These are phyloP conservation scores for Gossypium thurberi DNA, from an alignment of 345 rosid species.

Conservation along the genomic window DNA sequence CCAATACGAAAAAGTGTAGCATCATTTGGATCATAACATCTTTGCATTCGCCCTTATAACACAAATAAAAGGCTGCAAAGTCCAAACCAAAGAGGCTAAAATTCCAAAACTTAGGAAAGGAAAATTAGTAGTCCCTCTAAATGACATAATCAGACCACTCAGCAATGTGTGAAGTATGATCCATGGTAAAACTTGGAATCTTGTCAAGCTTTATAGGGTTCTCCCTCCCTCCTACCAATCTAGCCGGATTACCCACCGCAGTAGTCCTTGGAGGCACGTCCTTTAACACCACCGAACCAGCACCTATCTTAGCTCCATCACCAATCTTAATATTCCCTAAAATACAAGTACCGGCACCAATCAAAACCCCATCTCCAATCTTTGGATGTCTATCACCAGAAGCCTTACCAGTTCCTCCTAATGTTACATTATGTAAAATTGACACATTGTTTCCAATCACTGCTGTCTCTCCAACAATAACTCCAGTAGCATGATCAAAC, in stretches of 20 bases:
- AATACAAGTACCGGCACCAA: conserved; percentile 90
- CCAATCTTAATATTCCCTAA: conserved; percentile 81
- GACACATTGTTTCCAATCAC: conserved; percentile 87
- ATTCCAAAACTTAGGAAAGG: neutral
- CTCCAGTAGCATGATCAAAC: conserved; percentile 79
- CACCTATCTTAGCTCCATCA: conserved; percentile 95
- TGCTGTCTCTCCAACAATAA: conserved; percentile 88
- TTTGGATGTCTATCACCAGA: conserved; percentile 88
- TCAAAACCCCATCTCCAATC: conserved; percentile 91
- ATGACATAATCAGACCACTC: conserved; percentile 95
- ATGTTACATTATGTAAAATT: conserved; percentile 78
- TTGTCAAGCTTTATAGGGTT: conserved; percentile 69
- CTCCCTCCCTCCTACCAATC: conserved; percentile 80
- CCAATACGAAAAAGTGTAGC: neutral
- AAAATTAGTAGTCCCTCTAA: conserved; percentile 21
- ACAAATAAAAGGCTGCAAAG: conserved; percentile 22
- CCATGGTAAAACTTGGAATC: conserved; percentile 88
- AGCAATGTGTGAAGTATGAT: conserved; percentile 70
- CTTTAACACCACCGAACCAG: conserved; percentile 80
- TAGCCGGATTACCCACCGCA: conserved; percentile 91
- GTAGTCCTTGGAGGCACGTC: conserved; percentile 79
- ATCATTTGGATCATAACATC: neutral
- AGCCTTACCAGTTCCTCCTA: conserved; percentile 87
- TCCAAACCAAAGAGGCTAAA: conserved; percentile 11
- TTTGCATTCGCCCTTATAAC: conserved; percentile 18